Percentiles rank a stretch among this genome's conserved stretches.
These are phyloP conservation scores for Phoma sp. DNA, from an alignment of 2,329 filamentous ascomycete genomes.

Conservation along the genomic window DNA sequence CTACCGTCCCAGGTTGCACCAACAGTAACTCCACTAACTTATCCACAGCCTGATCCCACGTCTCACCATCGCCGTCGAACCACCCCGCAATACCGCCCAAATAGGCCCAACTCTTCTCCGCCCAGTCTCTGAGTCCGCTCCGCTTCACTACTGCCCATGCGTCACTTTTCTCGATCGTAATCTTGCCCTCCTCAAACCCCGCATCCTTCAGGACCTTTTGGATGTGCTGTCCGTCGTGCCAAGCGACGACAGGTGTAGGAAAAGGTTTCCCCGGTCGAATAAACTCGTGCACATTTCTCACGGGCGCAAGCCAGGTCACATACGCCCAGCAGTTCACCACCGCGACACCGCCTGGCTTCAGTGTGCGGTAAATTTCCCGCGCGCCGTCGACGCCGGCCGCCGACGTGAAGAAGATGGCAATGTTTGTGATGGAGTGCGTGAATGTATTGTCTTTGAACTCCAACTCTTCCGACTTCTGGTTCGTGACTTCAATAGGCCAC, in stretches of 20 bases:
- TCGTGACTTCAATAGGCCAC: constrained; percentile 35
- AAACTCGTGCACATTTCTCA: constrained; percentile 25
- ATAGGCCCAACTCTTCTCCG: constrained; percentile 41
- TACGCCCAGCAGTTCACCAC: constrained; percentile 48
- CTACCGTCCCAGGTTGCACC: constrained; percentile 26
- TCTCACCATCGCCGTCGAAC: constrained; percentile 33
- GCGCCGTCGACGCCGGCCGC: constrained; percentile 41
- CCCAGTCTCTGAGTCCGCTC: constrained; percentile 29
- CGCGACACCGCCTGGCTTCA: constrained; percentile 47
- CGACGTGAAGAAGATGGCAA: constrained; percentile 49
- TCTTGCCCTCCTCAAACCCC: constrained; percentile 32
- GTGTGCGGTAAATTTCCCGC: constrained; percentile 48
- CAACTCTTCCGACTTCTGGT: constrained; percentile 25
- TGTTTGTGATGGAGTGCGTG: constrained; percentile 49
- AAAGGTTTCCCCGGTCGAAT: constrained; percentile 28
- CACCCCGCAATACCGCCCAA: constrained; percentile 35
- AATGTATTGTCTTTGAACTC: constrained; percentile 42
- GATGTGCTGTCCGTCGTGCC: constrained; percentile 37
- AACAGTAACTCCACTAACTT: constrained; percentile 27
- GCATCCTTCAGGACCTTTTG: constrained; percentile 36
- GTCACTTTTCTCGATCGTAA: constrained; percentile 33
- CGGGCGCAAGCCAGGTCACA: constrained; percentile 34
- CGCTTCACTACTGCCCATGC: constrained; percentile 28
- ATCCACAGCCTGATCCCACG: constrained; percentile 39
- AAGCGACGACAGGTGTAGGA: constrained; percentile 27